Conservation (phyloP, 2,329 filamentous ascomycete species). For the Coniochaeta ligniaria region DNA sequence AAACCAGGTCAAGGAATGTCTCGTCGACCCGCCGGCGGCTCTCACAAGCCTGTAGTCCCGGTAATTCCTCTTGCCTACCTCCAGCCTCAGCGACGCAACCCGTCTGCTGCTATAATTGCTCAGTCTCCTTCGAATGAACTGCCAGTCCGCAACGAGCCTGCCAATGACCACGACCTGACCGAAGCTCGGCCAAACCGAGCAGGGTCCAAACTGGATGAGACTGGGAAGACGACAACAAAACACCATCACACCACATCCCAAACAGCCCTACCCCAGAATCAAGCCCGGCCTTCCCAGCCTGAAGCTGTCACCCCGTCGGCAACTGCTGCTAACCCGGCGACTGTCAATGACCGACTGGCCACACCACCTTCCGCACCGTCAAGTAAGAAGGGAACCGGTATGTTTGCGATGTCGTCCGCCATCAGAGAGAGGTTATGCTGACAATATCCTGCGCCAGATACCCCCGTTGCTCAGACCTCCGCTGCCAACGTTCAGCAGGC, state of each 20-base stretch:
- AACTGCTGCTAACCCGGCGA: not conserved
- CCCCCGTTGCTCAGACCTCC: conserved; percentile 1
- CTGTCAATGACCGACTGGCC: not conserved
- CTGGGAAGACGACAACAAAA: not conserved
- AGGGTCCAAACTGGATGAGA: not conserved
- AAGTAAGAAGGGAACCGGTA: not conserved
- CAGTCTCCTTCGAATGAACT: conserved; percentile 1
- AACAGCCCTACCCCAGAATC: not conserved
- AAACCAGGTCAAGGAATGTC: conserved; percentile 11
- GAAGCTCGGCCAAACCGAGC: not conserved
- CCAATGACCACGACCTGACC: not conserved
- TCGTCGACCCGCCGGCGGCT: conserved; percentile 7
- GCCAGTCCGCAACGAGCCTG: conserved; percentile 3
- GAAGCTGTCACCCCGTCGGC: not conserved
- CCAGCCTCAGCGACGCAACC: conserved; percentile 8
- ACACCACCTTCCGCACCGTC: not conserved
- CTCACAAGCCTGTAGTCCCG: conserved; percentile 14
- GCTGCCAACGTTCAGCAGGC: not conserved
- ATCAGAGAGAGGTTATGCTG: not conserved
- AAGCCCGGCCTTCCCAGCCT: not conserved
- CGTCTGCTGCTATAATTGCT: not conserved
- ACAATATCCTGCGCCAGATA: conserved; percentile 5
- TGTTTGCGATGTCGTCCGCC: not conserved
- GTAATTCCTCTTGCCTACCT: conserved; percentile 16
- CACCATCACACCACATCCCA: not conserved